These are phyloP conservation scores for Warburgia ugandensis DNA, from an alignment of 164 flowering plant species.

Conservation along the genomic window DNA sequence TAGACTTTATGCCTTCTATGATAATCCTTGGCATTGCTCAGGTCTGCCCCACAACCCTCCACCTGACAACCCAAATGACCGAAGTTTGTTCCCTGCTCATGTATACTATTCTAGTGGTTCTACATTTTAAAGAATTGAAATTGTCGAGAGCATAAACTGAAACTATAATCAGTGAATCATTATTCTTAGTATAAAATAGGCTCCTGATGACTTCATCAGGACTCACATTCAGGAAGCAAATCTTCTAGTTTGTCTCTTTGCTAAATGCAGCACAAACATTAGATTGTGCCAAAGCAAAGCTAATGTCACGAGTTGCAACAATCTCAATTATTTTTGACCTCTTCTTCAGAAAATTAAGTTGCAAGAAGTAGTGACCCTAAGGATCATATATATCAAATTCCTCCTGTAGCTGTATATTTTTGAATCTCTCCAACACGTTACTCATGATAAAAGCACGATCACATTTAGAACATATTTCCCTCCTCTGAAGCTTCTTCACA, in stretches of 20 bases:
- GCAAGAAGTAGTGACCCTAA: conserved; percentile 65
- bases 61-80: too few species aligned
- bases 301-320: conserved; percentile 93
- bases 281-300: conserved; percentile 96
- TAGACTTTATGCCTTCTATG: too few species aligned
- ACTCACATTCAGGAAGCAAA: conserved; percentile 79
- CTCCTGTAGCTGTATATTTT: too few species aligned
- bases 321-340: conserved; percentile 93
- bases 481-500: too few species aligned
- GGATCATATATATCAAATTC: conserved; percentile 98
- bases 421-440: too few species aligned
- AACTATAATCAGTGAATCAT: conserved; percentile 87
- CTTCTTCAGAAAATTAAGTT: conserved; percentile 74
- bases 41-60: too few species aligned
- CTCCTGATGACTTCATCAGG: conserved; percentile 84
- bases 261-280: conserved; percentile 99
- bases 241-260: conserved; percentile 28
- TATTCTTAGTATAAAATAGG: conserved; percentile 83
- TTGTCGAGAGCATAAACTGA: conserved; percentile 90
- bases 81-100: too few species aligned
- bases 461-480: too few species aligned
- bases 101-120: conserved; percentile 81
- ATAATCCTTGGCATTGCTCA: too few species aligned
- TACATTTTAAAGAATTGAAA: conserved; percentile 87
- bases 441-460: too few species aligned